Evolutionary conservation across 2,329 filamentous ascomycete genomes (phyloP).

Genomic region (Aphanoascus verrucosus): DNA sequence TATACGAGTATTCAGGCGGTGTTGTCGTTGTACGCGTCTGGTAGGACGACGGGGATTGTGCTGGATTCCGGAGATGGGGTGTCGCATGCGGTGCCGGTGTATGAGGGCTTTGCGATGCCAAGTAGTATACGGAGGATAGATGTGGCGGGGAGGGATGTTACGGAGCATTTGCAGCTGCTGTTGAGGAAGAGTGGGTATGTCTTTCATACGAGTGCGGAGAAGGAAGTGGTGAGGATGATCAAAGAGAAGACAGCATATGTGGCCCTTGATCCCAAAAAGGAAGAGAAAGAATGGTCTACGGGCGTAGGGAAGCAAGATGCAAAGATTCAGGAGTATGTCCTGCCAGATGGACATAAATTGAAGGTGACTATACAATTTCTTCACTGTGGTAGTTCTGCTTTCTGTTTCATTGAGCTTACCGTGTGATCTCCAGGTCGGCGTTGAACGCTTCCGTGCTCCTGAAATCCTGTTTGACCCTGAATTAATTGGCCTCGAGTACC

Average conservation of each 20-base stretch:
- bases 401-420: background rate
- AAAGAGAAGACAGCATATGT: conserved; percentile 94
- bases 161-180: conserved; percentile 83
- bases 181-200: conserved; percentile 86
- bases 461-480: conserved; percentile 98
- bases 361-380: conserved; percentile 49
- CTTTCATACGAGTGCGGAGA: conserved; percentile 96
- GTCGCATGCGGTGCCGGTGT: conserved; percentile 92
- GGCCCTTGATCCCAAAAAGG: conserved; percentile 76
- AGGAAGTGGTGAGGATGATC: conserved; percentile 94
- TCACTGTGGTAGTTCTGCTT: background rate
- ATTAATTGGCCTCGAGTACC: conserved; percentile 92
- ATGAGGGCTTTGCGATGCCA: conserved; percentile 93
- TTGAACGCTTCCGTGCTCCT: conserved; percentile 88
- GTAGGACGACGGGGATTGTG: conserved; percentile 90
- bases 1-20: conserved; percentile 97
- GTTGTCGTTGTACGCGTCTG: conserved; percentile 88
- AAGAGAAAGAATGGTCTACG: conserved; percentile 88
- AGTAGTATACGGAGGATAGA: conserved; percentile 93
- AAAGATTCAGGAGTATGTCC: conserved; percentile 73
- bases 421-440: conserved; percentile 54
- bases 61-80: conserved; percentile 93
- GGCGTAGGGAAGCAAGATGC: conserved; percentile 61
- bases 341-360: conserved; percentile 88
- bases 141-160: conserved; percentile 90